Percentiles rank a stretch among this genome's conserved stretches.
These are phyloP conservation scores for Lecanosticta acicola DNA, from an alignment of 2,329 filamentous ascomycete species.

Conservation along the genomic window DNA sequence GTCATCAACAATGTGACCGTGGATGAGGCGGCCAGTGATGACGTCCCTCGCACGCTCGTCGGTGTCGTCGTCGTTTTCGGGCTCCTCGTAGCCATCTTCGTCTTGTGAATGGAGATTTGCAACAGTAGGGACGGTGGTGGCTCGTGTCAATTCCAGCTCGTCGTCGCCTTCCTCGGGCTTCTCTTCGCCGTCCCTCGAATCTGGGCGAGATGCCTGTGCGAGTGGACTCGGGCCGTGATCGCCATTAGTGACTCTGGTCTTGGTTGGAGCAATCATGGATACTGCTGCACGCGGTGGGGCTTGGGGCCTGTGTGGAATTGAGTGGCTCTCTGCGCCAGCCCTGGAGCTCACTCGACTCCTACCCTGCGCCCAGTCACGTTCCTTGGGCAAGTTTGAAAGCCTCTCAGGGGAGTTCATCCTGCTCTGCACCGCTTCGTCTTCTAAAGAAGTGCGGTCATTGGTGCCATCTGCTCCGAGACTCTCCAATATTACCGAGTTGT, in stretches of 20 bases:
- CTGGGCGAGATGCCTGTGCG: constrained; percentile 27
- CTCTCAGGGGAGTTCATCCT: constrained; percentile 10
- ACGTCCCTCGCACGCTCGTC: constrained; percentile 71
- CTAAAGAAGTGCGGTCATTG: constrained; percentile 29
- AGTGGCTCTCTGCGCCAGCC: constrained; percentile 12
- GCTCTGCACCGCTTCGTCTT: constrained; percentile 20
- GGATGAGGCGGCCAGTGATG: constrained; percentile 81
- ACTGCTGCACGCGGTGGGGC: constrained; percentile 17
- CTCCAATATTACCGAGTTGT: constrained; percentile 69
- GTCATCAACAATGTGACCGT: constrained; percentile 83
- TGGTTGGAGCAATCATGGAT: constrained; percentile 15
- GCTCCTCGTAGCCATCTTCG: constrained; percentile 32
- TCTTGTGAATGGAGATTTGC: constrained; percentile 19
- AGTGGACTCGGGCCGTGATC: constrained; percentile 30
- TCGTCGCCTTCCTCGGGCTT: constrained; percentile 4
- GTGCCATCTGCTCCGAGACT: constrained; percentile 39
- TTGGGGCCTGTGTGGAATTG: constrained; percentile 5
- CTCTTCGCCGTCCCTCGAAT: constrained; percentile 21
- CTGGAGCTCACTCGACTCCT: constrained; percentile 9
- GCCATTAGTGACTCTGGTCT: constrained; percentile 24
- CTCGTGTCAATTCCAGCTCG: too few species aligned
- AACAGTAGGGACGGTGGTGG: constrained; percentile 25
- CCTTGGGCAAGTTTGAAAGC: constrained; percentile 13
- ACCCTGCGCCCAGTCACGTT: constrained; percentile 27
- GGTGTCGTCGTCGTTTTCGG: constrained; percentile 30